phyloP scores from a whole-genome alignment of 106 monocot genomes.

The Narthecium ossifragum region DNA sequence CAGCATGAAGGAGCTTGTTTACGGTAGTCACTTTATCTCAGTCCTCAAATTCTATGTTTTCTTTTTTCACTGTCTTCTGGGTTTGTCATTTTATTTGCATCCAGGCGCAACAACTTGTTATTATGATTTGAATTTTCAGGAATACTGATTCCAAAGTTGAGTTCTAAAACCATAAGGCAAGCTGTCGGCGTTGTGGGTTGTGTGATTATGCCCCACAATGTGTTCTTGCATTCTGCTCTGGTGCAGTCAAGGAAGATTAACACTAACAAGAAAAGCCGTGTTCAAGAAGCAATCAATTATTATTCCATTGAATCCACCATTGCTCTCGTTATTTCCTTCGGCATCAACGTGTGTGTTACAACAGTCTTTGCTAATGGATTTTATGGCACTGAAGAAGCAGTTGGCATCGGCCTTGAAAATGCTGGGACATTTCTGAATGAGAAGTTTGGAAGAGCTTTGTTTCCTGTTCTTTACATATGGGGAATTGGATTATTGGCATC shows the following conservation, averaged over 20 bases:
- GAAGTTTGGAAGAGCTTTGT: conserved; percentile 58
- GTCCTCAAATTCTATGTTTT: not conserved
- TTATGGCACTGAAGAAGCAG: conserved; percentile 58
- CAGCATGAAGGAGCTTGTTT: conserved; percentile 48
- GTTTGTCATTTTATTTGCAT: not conserved
- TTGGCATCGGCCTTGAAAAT: conserved; percentile 66
- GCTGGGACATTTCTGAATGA: conserved; percentile 75
- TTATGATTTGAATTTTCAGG: conserved; percentile 24
- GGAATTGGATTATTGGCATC: conserved; percentile 81
- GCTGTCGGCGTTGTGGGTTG: conserved; percentile 81
- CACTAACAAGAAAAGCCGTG: conserved; percentile 28
- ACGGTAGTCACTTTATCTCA: conserved; percentile 29
- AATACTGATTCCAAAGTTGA: conserved; percentile 62
- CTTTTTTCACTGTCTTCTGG: not conserved
- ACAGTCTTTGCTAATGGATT: conserved; percentile 88
- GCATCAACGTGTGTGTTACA: conserved; percentile 73
- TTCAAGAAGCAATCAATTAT: conserved; percentile 65
- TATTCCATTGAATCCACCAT: conserved; percentile 75
- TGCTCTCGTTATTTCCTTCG: conserved; percentile 62
- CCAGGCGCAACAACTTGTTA: too few relatives aligned
- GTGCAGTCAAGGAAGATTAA: conserved; percentile 79
- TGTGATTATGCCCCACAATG: conserved; percentile 90
- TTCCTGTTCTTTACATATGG: conserved; percentile 88
- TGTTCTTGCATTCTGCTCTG: conserved; percentile 87
- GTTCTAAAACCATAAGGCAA: conserved; percentile 68